These are phyloP conservation scores for Wallacemonas collosoma DNA, from an alignment of 208 protist genomes.

Conservation along the genomic window DNA sequence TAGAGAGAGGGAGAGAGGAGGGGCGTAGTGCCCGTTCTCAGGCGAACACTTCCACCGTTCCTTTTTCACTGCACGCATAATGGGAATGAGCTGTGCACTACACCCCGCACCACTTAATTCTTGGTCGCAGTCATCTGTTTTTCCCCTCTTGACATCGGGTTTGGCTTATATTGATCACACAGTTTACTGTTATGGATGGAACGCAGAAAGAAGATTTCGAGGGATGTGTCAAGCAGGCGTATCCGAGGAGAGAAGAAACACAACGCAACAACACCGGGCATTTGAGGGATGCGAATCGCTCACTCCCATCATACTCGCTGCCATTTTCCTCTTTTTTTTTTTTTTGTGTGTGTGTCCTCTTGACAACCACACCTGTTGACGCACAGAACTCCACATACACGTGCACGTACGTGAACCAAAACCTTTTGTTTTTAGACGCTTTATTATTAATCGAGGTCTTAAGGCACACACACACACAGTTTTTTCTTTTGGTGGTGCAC, in stretches of 20 bases:
- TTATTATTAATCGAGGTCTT: constrained; percentile 18
- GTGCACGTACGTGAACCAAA: neutral
- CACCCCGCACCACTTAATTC: neutral
- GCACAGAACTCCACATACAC: neutral
- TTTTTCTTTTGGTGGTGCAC: neutral
- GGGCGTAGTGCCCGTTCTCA: neutral
- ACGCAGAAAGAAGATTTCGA: neutral
- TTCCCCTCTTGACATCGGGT: neutral
- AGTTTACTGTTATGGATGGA: constrained; percentile 1
- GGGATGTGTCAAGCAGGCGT: no score
- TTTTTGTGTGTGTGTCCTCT: neutral
- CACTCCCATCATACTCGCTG: neutral
- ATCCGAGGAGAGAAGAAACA: no score
- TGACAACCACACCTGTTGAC: neutral
- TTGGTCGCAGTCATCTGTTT: neutral
- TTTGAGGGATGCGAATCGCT: neutral
- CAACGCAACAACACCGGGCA: no score
- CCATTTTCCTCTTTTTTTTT: neutral
- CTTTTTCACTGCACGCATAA: no score
- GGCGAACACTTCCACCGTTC: neutral
- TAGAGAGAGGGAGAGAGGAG: neutral
- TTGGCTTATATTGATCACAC: neutral
- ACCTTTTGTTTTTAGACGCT: constrained; percentile 7
- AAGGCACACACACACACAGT: neutral
- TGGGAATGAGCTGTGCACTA: neutral